A percentile compares a stretch with the other conserved stretches of the same genome.
Evolutionary conservation across 768 basidiomycete genomes (phyloP).

Genomic region (Pleurotus ostreatus): DNA sequence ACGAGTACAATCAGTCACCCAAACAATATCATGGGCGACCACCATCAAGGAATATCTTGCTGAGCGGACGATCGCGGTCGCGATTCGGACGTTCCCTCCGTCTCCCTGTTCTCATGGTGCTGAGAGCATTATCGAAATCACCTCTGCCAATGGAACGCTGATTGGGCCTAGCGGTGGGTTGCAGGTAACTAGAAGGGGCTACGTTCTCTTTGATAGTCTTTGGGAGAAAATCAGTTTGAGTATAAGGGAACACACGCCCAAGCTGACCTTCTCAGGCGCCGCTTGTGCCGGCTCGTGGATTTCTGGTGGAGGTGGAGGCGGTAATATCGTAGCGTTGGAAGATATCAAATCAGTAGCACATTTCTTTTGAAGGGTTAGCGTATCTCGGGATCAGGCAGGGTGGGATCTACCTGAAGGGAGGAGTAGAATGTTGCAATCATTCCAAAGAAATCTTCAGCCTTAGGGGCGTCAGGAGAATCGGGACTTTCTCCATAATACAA

Average conservation of each 20-base stretch:
- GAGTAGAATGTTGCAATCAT: conserved; percentile 72
- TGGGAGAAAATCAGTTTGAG: conserved; percentile 5
- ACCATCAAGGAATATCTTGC: conserved; percentile 82
- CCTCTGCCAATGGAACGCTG: conserved; percentile 66
- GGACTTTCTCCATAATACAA: conserved; percentile 77
- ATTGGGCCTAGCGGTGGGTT: conserved; percentile 24
- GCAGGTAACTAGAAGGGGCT: conserved; percentile 22
- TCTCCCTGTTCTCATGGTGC: conserved; percentile 70
- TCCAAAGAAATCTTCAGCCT: conserved; percentile 82
- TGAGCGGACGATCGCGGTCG: conserved; percentile 43
- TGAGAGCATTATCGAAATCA: conserved; percentile 80
- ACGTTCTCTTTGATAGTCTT: conserved; percentile 41
- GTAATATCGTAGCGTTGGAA: conserved; percentile 31
- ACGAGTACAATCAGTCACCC: too few relatives aligned
- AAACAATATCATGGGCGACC: conserved; percentile 16
- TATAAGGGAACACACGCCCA: neutral
- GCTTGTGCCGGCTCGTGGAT: conserved; percentile 19
- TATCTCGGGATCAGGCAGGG: conserved; percentile 2
- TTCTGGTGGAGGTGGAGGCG: conserved; percentile 18
- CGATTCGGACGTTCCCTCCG: conserved; percentile 39
- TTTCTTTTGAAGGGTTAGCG: conserved; percentile 43
- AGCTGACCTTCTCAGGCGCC: conserved; percentile 19
- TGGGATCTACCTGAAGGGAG: conserved; percentile 51
- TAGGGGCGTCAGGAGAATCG: conserved; percentile 57
- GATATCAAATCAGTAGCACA: conserved; percentile 66